A percentile compares a stretch with the other conserved stretches of the same genome.
Evolutionary conservation across 495 filamentous ascomycete genomes (phyloP).

Genomic region (Chaetomium cochliodes): DNA sequence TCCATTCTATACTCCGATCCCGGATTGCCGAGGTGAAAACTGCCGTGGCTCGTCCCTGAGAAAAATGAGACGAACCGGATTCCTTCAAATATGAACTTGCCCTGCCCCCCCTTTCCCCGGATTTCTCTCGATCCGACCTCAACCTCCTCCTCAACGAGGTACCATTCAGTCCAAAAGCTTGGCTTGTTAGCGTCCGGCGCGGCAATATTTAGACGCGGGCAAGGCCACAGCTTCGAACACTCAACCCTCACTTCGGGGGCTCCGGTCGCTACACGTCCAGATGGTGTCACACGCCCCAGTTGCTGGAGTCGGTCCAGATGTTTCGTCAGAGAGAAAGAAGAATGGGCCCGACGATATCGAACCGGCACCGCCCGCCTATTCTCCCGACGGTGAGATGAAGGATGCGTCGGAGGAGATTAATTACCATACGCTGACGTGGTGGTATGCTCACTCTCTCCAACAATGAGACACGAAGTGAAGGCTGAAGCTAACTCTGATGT

Average conservation of each 20-base stretch:
- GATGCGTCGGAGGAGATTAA: constrained; percentile 18
- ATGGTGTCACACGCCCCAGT: constrained; percentile 16
- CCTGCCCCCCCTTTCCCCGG: constrained; percentile 8
- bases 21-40: constrained; percentile 9
- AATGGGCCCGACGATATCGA: background rate
- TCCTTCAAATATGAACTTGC: background rate
- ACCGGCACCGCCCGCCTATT: background rate
- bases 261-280: background rate
- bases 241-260: background rate
- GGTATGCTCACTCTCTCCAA: constrained; percentile 18
- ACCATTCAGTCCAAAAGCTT: constrained; percentile 11
- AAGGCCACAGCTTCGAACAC: constrained; percentile 7
- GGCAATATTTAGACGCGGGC: constrained; percentile 7
- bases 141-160: background rate
- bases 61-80: constrained; percentile 13
- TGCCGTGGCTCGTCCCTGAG: constrained; percentile 4
- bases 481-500: constrained; percentile 2
- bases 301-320: constrained; percentile 8
- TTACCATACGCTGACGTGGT: constrained; percentile 27
- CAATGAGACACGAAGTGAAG: background rate
- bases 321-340: constrained; percentile 13
- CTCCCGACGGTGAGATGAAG: background rate
- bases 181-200: constrained; percentile 9
- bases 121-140: background rate
- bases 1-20: constrained; percentile 9